These are phyloP conservation scores for Gymnopilus dilepis DNA, from an alignment of 768 basidiomycete species.

Conservation along the genomic window DNA sequence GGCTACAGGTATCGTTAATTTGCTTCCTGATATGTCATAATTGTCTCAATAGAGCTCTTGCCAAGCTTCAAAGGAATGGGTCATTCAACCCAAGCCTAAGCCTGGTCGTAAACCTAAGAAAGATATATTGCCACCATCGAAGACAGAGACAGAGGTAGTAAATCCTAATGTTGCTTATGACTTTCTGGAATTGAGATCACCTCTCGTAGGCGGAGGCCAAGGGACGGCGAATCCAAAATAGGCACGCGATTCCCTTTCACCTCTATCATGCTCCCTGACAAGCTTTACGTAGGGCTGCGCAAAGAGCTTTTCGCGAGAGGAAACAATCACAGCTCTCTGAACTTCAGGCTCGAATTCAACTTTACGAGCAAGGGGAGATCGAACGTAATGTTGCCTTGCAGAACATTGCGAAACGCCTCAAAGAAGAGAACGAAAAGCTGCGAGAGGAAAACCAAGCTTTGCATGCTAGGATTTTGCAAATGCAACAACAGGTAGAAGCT, in stretches of 20 bases:
- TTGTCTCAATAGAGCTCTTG: slow-evolving; percentile 13
- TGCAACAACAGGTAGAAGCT: slow-evolving; percentile 44
- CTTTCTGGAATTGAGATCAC: slow-evolving; percentile 3
- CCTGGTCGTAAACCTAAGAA: slow-evolving; percentile 90
- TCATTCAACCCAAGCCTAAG: slow-evolving; percentile 85
- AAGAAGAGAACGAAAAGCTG: slow-evolving; percentile 84
- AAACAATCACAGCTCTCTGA: slow-evolving; percentile 90
- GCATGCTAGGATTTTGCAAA: slow-evolving; percentile 50
- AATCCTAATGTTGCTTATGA: slow-evolving; percentile 1
- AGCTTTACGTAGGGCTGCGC: slow-evolving; percentile 65
- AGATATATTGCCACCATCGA: slow-evolving; percentile 45
- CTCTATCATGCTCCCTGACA: not conserved
- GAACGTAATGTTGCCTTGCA: slow-evolving; percentile 87
- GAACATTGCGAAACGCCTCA: slow-evolving; percentile 79
- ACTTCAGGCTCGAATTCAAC: slow-evolving; percentile 82
- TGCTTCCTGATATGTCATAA: not conserved
- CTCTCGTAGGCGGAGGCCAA: slow-evolving; percentile 51
- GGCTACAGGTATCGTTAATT: slow-evolving; percentile 65
- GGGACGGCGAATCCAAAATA: slow-evolving; percentile 78
- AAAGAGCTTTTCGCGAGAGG: slow-evolving; percentile 88
- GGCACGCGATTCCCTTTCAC: slow-evolving; percentile 43
- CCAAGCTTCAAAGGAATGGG: slow-evolving; percentile 88
- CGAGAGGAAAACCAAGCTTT: slow-evolving; percentile 69
- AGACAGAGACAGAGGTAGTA: slow-evolving; percentile 58
- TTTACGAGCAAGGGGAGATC: slow-evolving; percentile 90